Percentiles rank a stretch among this genome's conserved stretches.
These are phyloP conservation scores for Phylloporus sp. DNA, from an alignment of 768 basidiomycete species.

Conservation along the genomic window DNA sequence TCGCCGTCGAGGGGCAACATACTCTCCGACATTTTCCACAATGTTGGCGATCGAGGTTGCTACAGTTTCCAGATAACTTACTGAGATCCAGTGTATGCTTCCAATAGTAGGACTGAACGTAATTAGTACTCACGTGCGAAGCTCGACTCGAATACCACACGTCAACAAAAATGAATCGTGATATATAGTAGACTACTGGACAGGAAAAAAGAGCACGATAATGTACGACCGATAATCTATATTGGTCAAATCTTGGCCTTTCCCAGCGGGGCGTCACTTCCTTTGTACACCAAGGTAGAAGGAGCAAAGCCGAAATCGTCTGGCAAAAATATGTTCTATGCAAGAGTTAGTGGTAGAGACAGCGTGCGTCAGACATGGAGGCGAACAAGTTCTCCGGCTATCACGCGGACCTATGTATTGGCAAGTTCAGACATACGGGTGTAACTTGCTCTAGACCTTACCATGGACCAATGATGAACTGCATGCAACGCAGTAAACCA, in stretches of 20 bases:
- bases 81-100: background rate
- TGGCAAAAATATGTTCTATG: conserved; percentile 58
- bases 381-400: conserved; percentile 76
- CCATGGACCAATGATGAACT: conserved; percentile 91
- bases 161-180: no score
- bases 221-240: conserved; percentile 5
- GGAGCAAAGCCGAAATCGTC: conserved; percentile 85
- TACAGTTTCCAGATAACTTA: background rate
- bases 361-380: background rate
- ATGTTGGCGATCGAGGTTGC: background rate
- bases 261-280: conserved; percentile 57
- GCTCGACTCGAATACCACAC: background rate
- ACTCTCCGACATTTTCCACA: conserved; percentile 30
- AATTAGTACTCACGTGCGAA: conserved; percentile 22
- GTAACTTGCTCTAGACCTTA: conserved; percentile 29
- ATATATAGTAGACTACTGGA: conserved; percentile 3
- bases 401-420: conserved; percentile 67
- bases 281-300: conserved; percentile 74
- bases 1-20: conserved; percentile 70
- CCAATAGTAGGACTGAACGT: background rate
- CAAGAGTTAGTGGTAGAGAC: conserved; percentile 8
- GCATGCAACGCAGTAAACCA: conserved; percentile 87
- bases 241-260: conserved; percentile 53
- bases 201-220: conserved; percentile 7
- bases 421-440: conserved; percentile 7